These are phyloP conservation scores for Cytospora leucostoma DNA, from an alignment of 2,329 filamentous ascomycete genomes.

Conservation along the genomic window DNA sequence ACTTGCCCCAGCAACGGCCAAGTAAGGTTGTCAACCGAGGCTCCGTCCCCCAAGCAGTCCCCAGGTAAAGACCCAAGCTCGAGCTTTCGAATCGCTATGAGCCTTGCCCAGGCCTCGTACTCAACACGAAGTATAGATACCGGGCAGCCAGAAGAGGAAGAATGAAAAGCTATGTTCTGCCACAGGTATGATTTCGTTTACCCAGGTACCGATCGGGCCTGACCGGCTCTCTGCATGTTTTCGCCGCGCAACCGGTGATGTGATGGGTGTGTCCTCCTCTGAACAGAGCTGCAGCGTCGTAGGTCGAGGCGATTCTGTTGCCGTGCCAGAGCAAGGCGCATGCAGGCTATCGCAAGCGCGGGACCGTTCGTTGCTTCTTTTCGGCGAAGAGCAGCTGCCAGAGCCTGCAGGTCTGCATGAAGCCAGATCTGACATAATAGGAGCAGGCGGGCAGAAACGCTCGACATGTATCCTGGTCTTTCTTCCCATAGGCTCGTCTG, in stretches of 20 bases:
- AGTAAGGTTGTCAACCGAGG: neutral
- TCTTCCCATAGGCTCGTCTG: neutral
- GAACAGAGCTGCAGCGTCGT: neutral
- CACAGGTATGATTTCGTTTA: neutral
- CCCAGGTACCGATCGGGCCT: neutral
- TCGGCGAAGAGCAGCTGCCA: slow-evolving; percentile 10
- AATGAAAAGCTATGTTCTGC: neutral
- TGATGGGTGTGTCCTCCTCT: neutral
- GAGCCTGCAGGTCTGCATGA: slow-evolving; percentile 14
- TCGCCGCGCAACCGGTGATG: neutral
- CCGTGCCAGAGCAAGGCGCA: slow-evolving; percentile 10
- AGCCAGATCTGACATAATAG: slow-evolving; percentile 14
- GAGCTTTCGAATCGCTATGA: neutral
- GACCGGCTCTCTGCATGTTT: neutral
- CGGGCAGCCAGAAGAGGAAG: neutral
- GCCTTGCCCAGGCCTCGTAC: too few species aligned
- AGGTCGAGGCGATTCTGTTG: slow-evolving; percentile 13
- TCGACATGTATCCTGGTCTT: neutral
- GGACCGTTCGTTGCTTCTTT: slow-evolving; percentile 2
- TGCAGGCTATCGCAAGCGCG: slow-evolving; percentile 10
- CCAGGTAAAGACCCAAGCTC: neutral
- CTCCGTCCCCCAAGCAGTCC: slow-evolving; percentile 4
- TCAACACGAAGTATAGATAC: neutral
- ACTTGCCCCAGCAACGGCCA: slow-evolving; percentile 7
- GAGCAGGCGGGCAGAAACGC: neutral